Evolutionary conservation across 1,284 basidiomycete genomes (phyloP).

Genomic region (Kwoniella shivajii): DNA sequence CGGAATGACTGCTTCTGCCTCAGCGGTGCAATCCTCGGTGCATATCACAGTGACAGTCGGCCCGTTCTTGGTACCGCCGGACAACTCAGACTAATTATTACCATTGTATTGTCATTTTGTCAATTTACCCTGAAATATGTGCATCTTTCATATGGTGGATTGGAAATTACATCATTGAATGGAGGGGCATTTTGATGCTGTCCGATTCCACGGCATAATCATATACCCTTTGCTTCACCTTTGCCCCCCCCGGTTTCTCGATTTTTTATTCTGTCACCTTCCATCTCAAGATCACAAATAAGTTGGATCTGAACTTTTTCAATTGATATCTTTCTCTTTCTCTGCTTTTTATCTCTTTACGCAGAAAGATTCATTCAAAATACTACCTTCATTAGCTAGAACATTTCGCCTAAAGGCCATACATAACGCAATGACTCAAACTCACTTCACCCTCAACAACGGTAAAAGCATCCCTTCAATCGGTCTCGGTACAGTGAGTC

Average conservation of each 20-base stretch:
- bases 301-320: not conserved
- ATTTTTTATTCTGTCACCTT: not conserved
- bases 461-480: conserved; percentile 52
- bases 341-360: conserved; percentile 5
- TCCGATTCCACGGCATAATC: not conserved
- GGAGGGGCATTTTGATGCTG: too few species aligned
- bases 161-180: too few species aligned
- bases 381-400: conserved; percentile 25
- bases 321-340: not conserved
- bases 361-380: conserved; percentile 12
- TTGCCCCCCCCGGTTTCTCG: not conserved
- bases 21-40: too few species aligned
- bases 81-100: too few species aligned
- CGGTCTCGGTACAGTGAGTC: conserved; percentile 58
- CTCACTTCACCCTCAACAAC: conserved; percentile 51
- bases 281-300: not conserved
- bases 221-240: not conserved
- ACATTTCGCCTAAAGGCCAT: conserved; percentile 15
- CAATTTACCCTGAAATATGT: too few species aligned
- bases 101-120: too few species aligned
- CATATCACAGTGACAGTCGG: too few species aligned
- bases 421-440: conserved; percentile 28
- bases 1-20: too few species aligned
- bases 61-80: too few species aligned
- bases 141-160: too few species aligned